Evolutionary conservation across 306 rosid genomes (phyloP).

Genomic region (Sindora glabra): DNA sequence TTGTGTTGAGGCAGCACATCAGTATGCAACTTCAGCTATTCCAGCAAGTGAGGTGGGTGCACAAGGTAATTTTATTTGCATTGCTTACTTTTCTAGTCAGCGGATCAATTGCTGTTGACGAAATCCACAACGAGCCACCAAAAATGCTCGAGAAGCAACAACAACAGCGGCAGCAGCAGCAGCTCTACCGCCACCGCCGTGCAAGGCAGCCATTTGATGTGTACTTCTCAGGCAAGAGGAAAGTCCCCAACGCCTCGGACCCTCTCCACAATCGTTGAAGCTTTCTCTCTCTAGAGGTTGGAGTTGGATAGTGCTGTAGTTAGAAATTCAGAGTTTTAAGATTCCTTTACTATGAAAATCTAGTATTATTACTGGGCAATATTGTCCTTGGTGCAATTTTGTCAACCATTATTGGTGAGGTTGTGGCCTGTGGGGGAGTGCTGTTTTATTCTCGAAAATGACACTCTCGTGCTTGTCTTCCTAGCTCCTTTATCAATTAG

Average conservation of each 20-base stretch:
- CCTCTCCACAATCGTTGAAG: slow-evolving; percentile 94
- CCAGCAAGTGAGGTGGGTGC: slow-evolving; percentile 16
- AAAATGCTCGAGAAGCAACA: slow-evolving; percentile 16
- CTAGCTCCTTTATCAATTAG: background rate
- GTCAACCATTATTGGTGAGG: slow-evolving; percentile 20
- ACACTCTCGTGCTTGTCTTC: too few species aligned
- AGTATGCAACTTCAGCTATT: slow-evolving; percentile 28
- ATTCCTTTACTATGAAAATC: background rate
- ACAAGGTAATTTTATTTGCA: slow-evolving; percentile 33
- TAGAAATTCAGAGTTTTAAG: slow-evolving; percentile 7
- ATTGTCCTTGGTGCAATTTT: slow-evolving; percentile 15
- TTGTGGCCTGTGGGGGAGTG: slow-evolving; percentile 5
- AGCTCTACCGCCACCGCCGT: slow-evolving; percentile 1
- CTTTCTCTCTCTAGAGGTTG: slow-evolving; percentile 3
- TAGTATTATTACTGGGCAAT: too few species aligned
- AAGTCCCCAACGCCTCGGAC: slow-evolving; percentile 81
- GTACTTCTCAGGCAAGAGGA: slow-evolving; percentile 58
- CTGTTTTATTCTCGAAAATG: slow-evolving; percentile 8
- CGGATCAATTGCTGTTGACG: slow-evolving; percentile 21
- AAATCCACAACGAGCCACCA: background rate
- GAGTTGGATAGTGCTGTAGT: background rate
- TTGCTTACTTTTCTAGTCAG: slow-evolving; percentile 26
- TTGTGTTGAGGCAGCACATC: background rate
- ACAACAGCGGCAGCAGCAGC: slow-evolving; percentile 1
- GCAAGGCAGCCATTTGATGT: slow-evolving; percentile 25